A percentile compares a stretch with the other conserved stretches of the same genome.
Conservation (phyloP, 805 yeast species). For the Metschnikowia matae region DNA sequence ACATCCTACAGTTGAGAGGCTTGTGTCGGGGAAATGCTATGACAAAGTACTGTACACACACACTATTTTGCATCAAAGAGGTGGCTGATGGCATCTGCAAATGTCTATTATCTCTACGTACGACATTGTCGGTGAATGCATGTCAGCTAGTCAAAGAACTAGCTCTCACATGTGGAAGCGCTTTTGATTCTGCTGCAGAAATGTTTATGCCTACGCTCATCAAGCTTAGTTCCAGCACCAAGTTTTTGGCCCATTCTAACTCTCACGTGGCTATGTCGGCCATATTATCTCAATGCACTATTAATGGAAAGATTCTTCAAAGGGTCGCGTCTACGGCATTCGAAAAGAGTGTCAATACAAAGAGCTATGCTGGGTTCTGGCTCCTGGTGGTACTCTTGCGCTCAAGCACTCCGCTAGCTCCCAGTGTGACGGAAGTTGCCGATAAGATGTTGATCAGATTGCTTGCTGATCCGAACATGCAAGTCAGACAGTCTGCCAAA, state of each 20-base stretch:
- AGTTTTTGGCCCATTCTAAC: slow-evolving; percentile 57
- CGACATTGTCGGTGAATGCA: slow-evolving; percentile 73
- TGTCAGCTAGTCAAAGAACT: slow-evolving; percentile 75
- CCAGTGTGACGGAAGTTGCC: slow-evolving; percentile 35
- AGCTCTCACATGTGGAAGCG: slow-evolving; percentile 35
- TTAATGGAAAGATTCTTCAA: slow-evolving; percentile 47
- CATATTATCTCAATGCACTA: slow-evolving; percentile 52
- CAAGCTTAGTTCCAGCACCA: slow-evolving; percentile 56
- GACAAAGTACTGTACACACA: slow-evolving; percentile 31
- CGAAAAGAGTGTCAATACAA: slow-evolving; percentile 71
- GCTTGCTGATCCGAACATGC: slow-evolving; percentile 73
- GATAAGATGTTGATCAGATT: slow-evolving; percentile 55
- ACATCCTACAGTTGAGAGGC: slow-evolving; percentile 53
- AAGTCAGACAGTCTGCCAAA: slow-evolving; percentile 74
- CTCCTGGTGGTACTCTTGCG: slow-evolving; percentile 56
- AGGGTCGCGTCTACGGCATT: slow-evolving; percentile 48
- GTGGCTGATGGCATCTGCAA: slow-evolving; percentile 57
- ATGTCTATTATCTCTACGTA: slow-evolving; percentile 69
- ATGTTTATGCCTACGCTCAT: slow-evolving; percentile 44
- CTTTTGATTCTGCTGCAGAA: slow-evolving; percentile 50
- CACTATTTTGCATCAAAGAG: slow-evolving; percentile 30
- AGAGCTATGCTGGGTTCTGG: slow-evolving; percentile 69
- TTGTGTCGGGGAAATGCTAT: slow-evolving; percentile 56
- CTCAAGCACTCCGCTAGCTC: slow-evolving; percentile 31
- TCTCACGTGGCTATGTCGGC: slow-evolving; percentile 55